Percentiles rank a stretch among this genome's conserved stretches.
These are phyloP conservation scores for Colletotrichum magnum DNA, from an alignment of 2,329 filamentous ascomycete genomes.

Conservation along the genomic window DNA sequence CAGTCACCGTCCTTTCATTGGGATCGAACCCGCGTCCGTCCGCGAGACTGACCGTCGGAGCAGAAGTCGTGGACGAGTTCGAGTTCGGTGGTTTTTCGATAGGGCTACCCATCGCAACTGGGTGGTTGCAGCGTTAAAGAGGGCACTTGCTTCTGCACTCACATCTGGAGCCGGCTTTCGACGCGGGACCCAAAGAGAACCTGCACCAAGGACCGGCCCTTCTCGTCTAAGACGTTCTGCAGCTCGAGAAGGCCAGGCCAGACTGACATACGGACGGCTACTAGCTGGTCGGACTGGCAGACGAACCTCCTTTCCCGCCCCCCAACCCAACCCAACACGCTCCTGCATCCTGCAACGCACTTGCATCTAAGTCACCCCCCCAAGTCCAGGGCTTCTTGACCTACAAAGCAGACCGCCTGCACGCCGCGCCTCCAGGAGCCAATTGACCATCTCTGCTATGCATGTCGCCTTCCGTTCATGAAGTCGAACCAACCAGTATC, in stretches of 20 bases:
- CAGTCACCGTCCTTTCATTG: background rate
- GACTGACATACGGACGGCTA: slow-evolving; percentile 12
- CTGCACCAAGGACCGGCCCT: slow-evolving; percentile 34
- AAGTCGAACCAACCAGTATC: slow-evolving; percentile 53
- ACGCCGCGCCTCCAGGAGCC: slow-evolving; percentile 51
- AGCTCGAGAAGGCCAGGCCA: slow-evolving; percentile 28
- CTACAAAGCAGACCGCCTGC: slow-evolving; percentile 52
- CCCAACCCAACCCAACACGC: slow-evolving; percentile 43
- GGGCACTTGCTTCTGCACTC: slow-evolving; percentile 33
- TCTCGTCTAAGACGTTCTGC: slow-evolving; percentile 29
- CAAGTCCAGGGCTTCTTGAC: slow-evolving; percentile 48
- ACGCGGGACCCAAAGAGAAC: slow-evolving; percentile 8
- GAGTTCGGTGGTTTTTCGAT: slow-evolving; percentile 10
- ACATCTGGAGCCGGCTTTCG: slow-evolving; percentile 13
- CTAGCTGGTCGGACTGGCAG: slow-evolving; percentile 12
- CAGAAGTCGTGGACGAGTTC: slow-evolving; percentile 11
- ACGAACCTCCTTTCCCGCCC: slow-evolving; percentile 44
- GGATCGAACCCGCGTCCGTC: background rate
- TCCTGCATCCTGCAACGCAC: slow-evolving; percentile 41
- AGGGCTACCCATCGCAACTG: slow-evolving; percentile 32
- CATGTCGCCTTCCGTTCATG: slow-evolving; percentile 62
- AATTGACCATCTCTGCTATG: slow-evolving; percentile 61
- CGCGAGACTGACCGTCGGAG: background rate
- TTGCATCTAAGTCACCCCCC: slow-evolving; percentile 49
- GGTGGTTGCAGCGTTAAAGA: slow-evolving; percentile 25